Base-by-base conservation (phyloP, 306 rosid species). In the Quercus rubra region DNA sequence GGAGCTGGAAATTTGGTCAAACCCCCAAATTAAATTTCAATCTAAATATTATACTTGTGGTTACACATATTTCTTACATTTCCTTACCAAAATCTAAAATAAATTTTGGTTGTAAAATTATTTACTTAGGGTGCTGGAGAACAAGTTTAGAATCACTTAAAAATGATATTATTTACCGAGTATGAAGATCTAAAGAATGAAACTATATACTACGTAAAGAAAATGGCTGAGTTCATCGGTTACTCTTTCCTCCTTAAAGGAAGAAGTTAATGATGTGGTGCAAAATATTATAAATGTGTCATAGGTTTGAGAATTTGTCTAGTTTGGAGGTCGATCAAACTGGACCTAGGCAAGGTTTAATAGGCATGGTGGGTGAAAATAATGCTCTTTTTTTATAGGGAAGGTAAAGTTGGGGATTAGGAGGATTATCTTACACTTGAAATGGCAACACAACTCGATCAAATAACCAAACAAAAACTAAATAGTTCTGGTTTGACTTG, bases 331-430 rank as follows among this genome's bases (percentile, higher is more conserved):
- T 61, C n/a, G 74, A 85, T 67, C 74, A 74, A 61, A 70, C 1
- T 13, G 81, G 81, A 25, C 55, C 27, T 11, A 23, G 18, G 0
- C 1, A 4, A 35, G 41, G 41, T 35, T 35, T 35, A 35, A 35
- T 35, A 1, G 41, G 9, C 41, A 35, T 6, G 41, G 41, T 5
- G 41, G 41, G 41, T 35, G 33, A 41, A 5, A 49, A 52, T 46
- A 76, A 4, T 3, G 6, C 23, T 13, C 79, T 68, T 8, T 83
- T 78, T 27, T 31, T 31, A 4, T 4, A 46, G 83, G 23, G 28
- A n/a, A 57, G 83, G 85, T 1, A 1, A 80, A 67, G 66, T 49
- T 4, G 83, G 80, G 25, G 85, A 85, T n/a, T 78, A 64, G 13
- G 12, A 49, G 3, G 63, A 79, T n/a, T 14, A 75, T 54, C 81